phyloP scores from a whole-genome alignment of 768 basidiomycete species.

The Galerina sulciceps region DNA sequence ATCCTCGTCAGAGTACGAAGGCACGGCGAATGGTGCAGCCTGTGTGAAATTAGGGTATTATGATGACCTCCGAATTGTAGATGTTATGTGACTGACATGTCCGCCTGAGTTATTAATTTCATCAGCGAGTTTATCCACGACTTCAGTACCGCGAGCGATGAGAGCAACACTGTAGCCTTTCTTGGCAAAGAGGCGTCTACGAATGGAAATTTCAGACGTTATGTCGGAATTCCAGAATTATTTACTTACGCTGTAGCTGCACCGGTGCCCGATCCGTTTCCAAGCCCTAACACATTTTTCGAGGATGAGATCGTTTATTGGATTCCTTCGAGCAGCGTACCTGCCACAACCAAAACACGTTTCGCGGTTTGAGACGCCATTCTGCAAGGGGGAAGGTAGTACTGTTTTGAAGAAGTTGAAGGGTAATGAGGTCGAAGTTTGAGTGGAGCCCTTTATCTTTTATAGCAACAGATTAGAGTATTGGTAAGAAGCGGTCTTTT shows the following conservation, averaged over 20 bases:
- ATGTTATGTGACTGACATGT: constrained; percentile 40
- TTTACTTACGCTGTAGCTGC: constrained; percentile 57
- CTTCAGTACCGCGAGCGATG: constrained; percentile 58
- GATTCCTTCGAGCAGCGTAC: constrained; percentile 33
- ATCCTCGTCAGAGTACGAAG: constrained; percentile 51
- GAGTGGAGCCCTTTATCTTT: neutral
- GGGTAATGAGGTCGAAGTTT: neutral
- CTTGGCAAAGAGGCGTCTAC: constrained; percentile 62
- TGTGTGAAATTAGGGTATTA: constrained; percentile 24
- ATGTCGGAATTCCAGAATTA: neutral
- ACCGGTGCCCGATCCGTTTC: constrained; percentile 57
- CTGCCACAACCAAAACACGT: constrained; percentile 63
- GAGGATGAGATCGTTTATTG: neutral
- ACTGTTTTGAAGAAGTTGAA: neutral
- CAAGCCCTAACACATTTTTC: constrained; percentile 37
- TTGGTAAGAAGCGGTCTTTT: neutral
- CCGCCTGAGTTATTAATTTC: constrained; percentile 64
- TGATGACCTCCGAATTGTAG: neutral
- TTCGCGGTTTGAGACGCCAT: constrained; percentile 32
- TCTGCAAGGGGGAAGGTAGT: neutral
- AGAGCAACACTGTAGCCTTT: constrained; percentile 71
- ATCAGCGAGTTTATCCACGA: constrained; percentile 54
- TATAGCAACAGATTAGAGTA: constrained; percentile 1
- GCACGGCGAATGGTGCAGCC: constrained; percentile 63
- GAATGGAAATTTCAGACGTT: constrained; percentile 1